Base-by-base conservation (phyloP, 1,139 yeast species). In the Suhomyces yuchorum region DNA sequence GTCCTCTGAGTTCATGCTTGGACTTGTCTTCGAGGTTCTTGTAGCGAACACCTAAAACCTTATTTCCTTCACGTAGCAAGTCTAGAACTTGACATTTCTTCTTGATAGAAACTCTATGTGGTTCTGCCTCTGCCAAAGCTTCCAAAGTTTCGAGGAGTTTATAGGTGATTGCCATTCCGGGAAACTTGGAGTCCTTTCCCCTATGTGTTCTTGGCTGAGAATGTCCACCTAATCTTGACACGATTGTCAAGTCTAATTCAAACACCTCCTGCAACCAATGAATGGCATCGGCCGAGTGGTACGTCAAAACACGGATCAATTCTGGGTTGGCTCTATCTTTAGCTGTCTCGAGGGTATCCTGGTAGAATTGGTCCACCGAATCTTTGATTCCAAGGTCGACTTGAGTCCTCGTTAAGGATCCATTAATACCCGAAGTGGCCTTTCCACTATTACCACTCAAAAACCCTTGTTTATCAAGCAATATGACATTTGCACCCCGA, bases 401-500 rank as follows among this genome's bases (percentile, higher is more conserved):
- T 61, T 88, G 93, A 1, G 90, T 79, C 17, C 78, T 61, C 0
- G 95, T 84, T 33, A 77, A 70, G 1, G 89, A 83, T 17, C 93
- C 96, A 63, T 86, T 87, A 56, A 88, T 87, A 20, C 96, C 96
- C 18, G 89, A 82, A 0, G 92, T 85, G 1, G 96, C 96, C 63
- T 86, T 85, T 23, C 87, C 84, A 35, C 92, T 84, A 60, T 87
- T 87, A 4, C 96, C 96, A 48, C 92, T 88, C 37, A 85, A 70
- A 55, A 80, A 80, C 12, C 81, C 76, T 45, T 80, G 81, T 57
- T 85, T 85, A 53, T 86, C 92, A 18, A 86, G 58, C 15, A 86
- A 59, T 0, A 85, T 65, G 14, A 85, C 81, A 55, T 81, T 68
- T 59, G 86, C 71, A 44, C 84, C 80, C 43, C 82, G 71, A 48